phyloP scores from a whole-genome alignment of 257 asterid genomes.

The Euphrasia confusa region DNA sequence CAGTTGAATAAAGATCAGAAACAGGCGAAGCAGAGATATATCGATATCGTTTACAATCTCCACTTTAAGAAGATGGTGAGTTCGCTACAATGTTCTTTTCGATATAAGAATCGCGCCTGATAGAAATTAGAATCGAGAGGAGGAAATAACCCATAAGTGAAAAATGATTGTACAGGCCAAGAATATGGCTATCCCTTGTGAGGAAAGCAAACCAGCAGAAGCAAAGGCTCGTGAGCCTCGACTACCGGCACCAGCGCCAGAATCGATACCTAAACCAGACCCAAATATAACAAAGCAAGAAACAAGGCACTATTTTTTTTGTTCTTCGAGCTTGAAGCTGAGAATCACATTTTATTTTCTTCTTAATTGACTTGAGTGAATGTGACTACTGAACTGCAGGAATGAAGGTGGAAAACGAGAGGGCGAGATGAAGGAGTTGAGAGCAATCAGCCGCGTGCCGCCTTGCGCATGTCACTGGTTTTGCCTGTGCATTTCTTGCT shows the following conservation, averaged over 20 bases:
- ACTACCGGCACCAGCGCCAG: constrained; percentile 12
- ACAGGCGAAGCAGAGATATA: constrained; percentile 61
- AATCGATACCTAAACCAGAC: constrained; percentile 9
- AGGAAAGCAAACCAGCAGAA: constrained; percentile 34
- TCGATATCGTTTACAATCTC: constrained; percentile 65
- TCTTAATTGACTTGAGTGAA: not conserved
- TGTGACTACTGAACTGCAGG: constrained; percentile 22
- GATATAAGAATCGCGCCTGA: not conserved
- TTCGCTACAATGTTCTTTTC: not conserved
- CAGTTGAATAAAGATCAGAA: constrained; percentile 49
- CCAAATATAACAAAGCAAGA: constrained; percentile 19
- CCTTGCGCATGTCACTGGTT: constrained; percentile 45
- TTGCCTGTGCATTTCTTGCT: constrained; percentile 50
- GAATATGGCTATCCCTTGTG: constrained; percentile 31
- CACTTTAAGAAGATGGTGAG: constrained; percentile 66
- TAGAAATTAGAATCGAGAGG: too few species aligned
- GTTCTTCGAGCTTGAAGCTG: not conserved
- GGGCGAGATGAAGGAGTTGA: constrained; percentile 22
- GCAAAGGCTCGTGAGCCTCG: constrained; percentile 21
- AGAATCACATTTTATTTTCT: not conserved
- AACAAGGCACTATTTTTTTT: constrained; percentile 26
- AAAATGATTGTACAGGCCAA: constrained; percentile 37
- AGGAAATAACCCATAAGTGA: too few species aligned
- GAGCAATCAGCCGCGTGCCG: constrained; percentile 16
- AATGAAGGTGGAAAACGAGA: constrained; percentile 18